Conservation (phyloP, 1,284 basidiomycete genomes). For the Apiotrichum brassicae region DNA sequence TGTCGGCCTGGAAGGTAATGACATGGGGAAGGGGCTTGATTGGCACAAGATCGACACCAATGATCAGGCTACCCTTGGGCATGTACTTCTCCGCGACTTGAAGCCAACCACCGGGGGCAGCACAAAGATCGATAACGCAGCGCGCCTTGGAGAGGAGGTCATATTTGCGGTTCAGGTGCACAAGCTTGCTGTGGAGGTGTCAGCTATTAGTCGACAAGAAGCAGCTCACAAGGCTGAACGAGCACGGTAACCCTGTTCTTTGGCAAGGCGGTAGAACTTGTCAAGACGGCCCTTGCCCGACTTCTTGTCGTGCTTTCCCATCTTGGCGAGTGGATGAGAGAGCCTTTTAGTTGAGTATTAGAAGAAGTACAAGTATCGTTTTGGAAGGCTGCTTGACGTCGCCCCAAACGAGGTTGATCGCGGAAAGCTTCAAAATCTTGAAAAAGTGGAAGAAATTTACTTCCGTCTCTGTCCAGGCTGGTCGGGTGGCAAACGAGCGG, state of each 20-base stretch:
- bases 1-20: constrained; percentile 88
- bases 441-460: too few species aligned
- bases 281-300: constrained; percentile 80
- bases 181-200: constrained; percentile 63
- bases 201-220: background rate
- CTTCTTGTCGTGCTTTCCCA: constrained; percentile 52
- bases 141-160: constrained; percentile 80
- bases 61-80: constrained; percentile 89
- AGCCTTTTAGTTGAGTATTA: too few species aligned
- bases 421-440: too few species aligned
- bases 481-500: too few species aligned
- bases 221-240: constrained; percentile 78
- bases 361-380: background rate
- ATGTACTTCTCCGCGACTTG: constrained; percentile 99
- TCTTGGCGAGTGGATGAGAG: constrained; percentile 16
- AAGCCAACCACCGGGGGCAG: constrained; percentile 97
- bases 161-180: constrained; percentile 98
- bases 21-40: constrained; percentile 95
- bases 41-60: constrained; percentile 95
- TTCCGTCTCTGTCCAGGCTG: too few species aligned
- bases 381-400: background rate
- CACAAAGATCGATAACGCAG: constrained; percentile 97
- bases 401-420: background rate
- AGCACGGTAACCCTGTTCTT: constrained; percentile 96
- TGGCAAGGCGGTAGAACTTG: constrained; percentile 76